Evolutionary conservation across 257 asterid species (phyloP).

Genomic region (Jaltomata sinuosa): DNA sequence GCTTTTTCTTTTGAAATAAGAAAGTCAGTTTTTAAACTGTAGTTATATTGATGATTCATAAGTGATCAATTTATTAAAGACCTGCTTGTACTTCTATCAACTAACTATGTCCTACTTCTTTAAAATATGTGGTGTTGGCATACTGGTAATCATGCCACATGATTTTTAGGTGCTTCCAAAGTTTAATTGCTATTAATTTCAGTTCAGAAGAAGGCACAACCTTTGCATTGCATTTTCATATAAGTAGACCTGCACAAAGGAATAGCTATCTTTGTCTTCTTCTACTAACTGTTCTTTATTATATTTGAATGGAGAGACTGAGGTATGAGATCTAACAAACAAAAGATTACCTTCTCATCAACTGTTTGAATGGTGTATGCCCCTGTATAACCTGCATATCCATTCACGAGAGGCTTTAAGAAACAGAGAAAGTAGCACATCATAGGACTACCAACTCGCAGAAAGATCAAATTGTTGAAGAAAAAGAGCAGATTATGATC

Average conservation of each 20-base stretch:
- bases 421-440: background rate
- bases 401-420: background rate
- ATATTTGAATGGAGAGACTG: background rate
- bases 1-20: background rate
- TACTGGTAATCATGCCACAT: background rate
- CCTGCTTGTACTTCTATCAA: background rate
- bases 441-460: background rate
- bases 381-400: slow-evolving; percentile 86
- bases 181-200: background rate
- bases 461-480: background rate
- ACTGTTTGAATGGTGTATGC: slow-evolving; percentile 76
- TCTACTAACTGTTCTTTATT: background rate
- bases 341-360: slow-evolving; percentile 38
- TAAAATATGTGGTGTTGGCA: background rate
- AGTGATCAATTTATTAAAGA: background rate
- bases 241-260: background rate
- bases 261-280: background rate
- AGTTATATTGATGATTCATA: background rate
- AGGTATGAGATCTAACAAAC: background rate
- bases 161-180: background rate
- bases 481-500: background rate
- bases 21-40: background rate
- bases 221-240: background rate
- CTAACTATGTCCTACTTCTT: background rate
- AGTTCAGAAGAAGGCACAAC: background rate